A percentile compares a stretch with the other conserved stretches of the same genome.
These are phyloP conservation scores for Beauveria asiatica DNA, from an alignment of 2,329 filamentous ascomycete genomes.

Conservation along the genomic window DNA sequence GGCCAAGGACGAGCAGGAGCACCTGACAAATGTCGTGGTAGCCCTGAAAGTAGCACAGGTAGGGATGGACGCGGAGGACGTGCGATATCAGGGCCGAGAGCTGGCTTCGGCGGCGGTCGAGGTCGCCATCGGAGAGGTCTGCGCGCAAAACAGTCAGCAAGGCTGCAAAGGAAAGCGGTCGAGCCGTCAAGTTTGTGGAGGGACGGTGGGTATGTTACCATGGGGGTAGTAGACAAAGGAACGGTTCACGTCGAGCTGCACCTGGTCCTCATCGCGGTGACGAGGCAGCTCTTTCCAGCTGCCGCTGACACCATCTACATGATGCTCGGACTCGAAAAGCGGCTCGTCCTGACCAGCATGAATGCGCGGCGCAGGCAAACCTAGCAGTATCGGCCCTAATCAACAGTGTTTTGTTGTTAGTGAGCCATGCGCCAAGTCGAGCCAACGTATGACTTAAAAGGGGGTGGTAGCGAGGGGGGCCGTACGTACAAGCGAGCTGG, in stretches of 20 bases:
- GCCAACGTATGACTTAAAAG: neutral
- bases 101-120: conserved; percentile 63
- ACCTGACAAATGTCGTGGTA: conserved; percentile 99
- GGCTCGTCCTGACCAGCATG: conserved; percentile 13
- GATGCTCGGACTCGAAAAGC: conserved; percentile 13
- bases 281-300: conserved; percentile 56
- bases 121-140: conserved; percentile 62
- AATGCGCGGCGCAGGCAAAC: neutral
- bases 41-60: conserved; percentile 93
- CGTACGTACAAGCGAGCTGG: conserved; percentile 60
- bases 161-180: too few relatives aligned
- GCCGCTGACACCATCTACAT: conserved; percentile 14
- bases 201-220: conserved; percentile 40
- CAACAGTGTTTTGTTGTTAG: neutral
- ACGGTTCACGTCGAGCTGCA: conserved; percentile 83
- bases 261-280: conserved; percentile 87
- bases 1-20: conserved; percentile 73
- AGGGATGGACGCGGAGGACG: conserved; percentile 71
- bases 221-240: conserved; percentile 96
- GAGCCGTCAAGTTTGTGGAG: too few relatives aligned
- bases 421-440: neutral
- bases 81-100: conserved; percentile 73
- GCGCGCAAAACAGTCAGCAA: neutral
- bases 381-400: conserved; percentile 14
- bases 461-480: neutral